Conservation (phyloP, 2,329 filamentous ascomycete species). For the Plenodomus biglobosus region DNA sequence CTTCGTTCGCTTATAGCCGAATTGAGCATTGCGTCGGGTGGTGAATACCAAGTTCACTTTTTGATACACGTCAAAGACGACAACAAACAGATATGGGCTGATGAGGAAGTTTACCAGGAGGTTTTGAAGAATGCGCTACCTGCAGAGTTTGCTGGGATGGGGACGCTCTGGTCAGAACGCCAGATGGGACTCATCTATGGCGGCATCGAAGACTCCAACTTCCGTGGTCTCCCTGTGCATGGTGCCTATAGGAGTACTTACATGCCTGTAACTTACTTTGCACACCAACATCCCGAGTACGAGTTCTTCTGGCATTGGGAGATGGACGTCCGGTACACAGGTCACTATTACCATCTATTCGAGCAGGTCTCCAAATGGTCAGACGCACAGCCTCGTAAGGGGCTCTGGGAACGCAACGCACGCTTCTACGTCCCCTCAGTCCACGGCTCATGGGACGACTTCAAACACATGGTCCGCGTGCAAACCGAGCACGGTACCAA, state of each 20-base stretch:
- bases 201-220: conserved; percentile 53
- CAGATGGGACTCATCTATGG: conserved; percentile 59
- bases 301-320: conserved; percentile 96
- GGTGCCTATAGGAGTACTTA: conserved; percentile 73
- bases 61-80: conserved; percentile 82
- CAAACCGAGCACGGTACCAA: conserved; percentile 60
- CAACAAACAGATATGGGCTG: conserved; percentile 77
- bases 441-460: conserved; percentile 73
- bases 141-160: conserved; percentile 55
- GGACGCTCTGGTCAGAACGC: conserved; percentile 55
- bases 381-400: conserved; percentile 65
- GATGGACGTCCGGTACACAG: conserved; percentile 88
- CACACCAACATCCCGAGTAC: conserved; percentile 83
- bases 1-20: conserved; percentile 80
- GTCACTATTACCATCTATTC: conserved; percentile 83
- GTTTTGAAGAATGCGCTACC: conserved; percentile 58
- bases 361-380: conserved; percentile 68
- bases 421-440: conserved; percentile 74
- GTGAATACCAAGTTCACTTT: conserved; percentile 81
- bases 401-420: conserved; percentile 75
- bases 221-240: conserved; percentile 66
- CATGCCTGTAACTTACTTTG: conserved; percentile 95
- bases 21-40: conserved; percentile 73
- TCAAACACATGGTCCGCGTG: conserved; percentile 64
- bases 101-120: conserved; percentile 70